Conservation (phyloP, 805 yeast species). For the Candida silvatica region DNA sequence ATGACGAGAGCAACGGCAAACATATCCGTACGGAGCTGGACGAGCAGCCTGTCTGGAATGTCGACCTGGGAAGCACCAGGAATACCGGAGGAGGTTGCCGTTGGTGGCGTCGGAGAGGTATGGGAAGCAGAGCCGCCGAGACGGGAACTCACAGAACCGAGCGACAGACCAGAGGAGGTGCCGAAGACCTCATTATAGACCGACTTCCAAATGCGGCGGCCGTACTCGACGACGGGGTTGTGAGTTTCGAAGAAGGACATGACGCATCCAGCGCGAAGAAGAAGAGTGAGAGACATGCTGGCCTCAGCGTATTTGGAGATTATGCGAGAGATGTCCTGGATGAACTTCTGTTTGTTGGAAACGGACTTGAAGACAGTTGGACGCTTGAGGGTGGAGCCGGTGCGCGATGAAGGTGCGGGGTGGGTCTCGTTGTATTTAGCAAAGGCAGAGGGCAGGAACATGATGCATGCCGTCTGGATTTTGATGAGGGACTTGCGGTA, state of each 20-base stretch:
- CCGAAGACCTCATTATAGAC: neutral
- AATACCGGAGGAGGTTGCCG: too few species aligned
- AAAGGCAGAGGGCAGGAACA: constrained; percentile 25
- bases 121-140: too few species aligned
- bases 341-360: constrained; percentile 17
- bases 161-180: neutral
- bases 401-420: constrained; percentile 3
- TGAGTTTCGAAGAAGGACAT: constrained; percentile 16
- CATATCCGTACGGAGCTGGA: constrained; percentile 14
- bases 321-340: constrained; percentile 16
- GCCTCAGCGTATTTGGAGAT: constrained; percentile 16
- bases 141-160: neutral
- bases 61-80: too few species aligned
- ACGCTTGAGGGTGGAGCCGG: constrained; percentile 6
- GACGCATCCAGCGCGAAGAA: constrained; percentile 27
- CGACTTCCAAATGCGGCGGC: neutral
- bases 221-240: constrained; percentile 16
- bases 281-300: constrained; percentile 23
- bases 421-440: constrained; percentile 16
- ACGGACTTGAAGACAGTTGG: constrained; percentile 11
- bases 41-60: neutral
- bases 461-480: constrained; percentile 25
- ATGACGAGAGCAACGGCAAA: constrained; percentile 12
- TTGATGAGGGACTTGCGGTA: constrained; percentile 21
- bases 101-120: too few species aligned